phyloP scores from a whole-genome alignment of 2,329 filamentous ascomycete genomes.

The Paecilomyces sp. region DNA sequence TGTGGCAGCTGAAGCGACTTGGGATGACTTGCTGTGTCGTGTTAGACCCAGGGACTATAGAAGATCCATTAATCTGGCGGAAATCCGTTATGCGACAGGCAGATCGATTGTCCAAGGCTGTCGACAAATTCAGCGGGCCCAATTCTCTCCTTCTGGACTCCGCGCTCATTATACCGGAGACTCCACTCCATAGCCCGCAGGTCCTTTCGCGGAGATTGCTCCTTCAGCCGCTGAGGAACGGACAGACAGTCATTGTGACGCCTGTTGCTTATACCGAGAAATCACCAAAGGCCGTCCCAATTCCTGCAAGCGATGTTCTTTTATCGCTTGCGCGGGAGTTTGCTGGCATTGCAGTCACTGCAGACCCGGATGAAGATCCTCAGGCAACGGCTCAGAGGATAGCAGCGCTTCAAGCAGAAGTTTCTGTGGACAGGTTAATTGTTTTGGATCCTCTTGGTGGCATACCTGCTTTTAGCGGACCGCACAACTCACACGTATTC shows the following conservation, averaged over 20 bases:
- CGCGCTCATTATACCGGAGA: conserved; percentile 35
- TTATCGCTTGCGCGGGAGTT: conserved; percentile 72
- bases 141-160: conserved; percentile 64
- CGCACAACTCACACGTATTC: conserved; percentile 67
- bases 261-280: conserved; percentile 53
- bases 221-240: conserved; percentile 58
- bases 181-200: conserved; percentile 25
- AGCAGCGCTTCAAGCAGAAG: conserved; percentile 41
- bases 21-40: conserved; percentile 79
- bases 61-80: conserved; percentile 30
- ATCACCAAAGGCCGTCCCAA: conserved; percentile 40
- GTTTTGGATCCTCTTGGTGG: conserved; percentile 81
- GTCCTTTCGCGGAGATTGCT: conserved; percentile 46
- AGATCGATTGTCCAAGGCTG: conserved; percentile 64
- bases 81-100: conserved; percentile 55
- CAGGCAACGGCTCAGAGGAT: conserved; percentile 31
- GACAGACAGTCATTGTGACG: conserved; percentile 64
- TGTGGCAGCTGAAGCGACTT: conserved; percentile 74
- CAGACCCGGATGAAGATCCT: conserved; percentile 38
- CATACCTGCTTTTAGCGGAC: conserved; percentile 59
- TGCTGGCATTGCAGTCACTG: conserved; percentile 54
- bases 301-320: conserved; percentile 58
- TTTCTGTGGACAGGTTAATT: conserved; percentile 75
- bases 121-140: conserved; percentile 62
- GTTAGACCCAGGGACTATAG: conserved; percentile 58